Evolutionary conservation across 306 rosid genomes (phyloP).

Genomic region (Macrotyloma uniflorum): DNA sequence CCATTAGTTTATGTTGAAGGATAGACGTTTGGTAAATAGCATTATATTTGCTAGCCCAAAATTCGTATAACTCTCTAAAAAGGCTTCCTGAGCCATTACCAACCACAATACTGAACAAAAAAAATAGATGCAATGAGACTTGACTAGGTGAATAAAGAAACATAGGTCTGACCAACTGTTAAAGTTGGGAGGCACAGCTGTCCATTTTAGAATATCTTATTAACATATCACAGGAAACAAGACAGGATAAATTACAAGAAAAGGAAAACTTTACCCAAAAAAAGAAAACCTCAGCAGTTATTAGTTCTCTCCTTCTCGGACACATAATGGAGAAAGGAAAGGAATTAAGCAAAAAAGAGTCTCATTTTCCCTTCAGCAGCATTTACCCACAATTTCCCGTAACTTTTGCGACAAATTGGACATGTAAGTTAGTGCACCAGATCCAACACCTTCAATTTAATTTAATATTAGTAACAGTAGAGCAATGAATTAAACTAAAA

Average conservation of each 20-base stretch:
- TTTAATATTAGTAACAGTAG: not conserved
- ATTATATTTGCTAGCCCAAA: not conserved
- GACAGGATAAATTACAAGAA: not conserved
- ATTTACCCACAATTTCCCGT: not conserved
- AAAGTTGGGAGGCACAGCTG: not conserved
- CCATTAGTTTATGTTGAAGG: no score
- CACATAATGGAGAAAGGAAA: not conserved
- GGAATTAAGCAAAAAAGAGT: not conserved
- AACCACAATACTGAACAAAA: not conserved
- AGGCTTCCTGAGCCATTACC: not conserved
- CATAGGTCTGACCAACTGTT: no score
- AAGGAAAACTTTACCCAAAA: not conserved
- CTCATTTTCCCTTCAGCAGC: not conserved
- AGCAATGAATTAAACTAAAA: conserved; percentile 27
- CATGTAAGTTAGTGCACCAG: not conserved
- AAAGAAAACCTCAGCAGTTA: not conserved
- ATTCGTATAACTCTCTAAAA: not conserved
- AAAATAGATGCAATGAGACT: not conserved
- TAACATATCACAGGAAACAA: not conserved
- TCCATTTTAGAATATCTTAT: not conserved
- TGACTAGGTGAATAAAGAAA: no score
- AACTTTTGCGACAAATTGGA: not conserved
- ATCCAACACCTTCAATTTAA: not conserved
- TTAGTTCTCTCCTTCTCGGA: not conserved
- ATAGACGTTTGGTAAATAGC: not conserved